Percentiles rank a stretch among this genome's conserved stretches.
These are phyloP conservation scores for Isoetes taiwanensis DNA, from an alignment of 75 land plant species.

Conservation along the genomic window DNA sequence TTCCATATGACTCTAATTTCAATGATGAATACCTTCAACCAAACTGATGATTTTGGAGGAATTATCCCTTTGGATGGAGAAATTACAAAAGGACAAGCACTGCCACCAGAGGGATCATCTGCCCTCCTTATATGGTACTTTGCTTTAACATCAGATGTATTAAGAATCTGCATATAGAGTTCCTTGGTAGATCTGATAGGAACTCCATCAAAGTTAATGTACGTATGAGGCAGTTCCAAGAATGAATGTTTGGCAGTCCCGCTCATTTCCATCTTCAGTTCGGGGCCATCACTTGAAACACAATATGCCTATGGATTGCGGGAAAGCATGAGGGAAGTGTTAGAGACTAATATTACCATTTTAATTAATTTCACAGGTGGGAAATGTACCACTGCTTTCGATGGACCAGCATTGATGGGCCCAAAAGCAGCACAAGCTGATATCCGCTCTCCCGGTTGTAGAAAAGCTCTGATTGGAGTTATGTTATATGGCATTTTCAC, in stretches of 20 bases:
- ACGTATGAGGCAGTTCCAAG: conserved; percentile 1
- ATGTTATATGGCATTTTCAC: conserved; percentile 20
- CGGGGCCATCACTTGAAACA: conserved; percentile 7
- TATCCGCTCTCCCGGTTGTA: conserved; percentile 12
- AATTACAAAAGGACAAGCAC: conserved; percentile 5
- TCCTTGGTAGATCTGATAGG: conserved; percentile 17
- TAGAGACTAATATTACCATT: background rate
- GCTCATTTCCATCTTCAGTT: conserved; percentile 4
- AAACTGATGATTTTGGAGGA: conserved; percentile 6
- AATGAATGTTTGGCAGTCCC: conserved; percentile 23
- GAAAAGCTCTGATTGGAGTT: conserved; percentile 8
- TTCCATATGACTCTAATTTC: background rate
- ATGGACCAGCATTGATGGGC: conserved; percentile 25
- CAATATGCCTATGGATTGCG: conserved; percentile 11
- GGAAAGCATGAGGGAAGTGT: background rate
- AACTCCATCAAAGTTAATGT: conserved; percentile 19
- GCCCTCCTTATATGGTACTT: conserved; percentile 8
- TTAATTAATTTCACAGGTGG: background rate
- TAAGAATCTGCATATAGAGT: conserved; percentile 9
- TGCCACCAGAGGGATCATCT: conserved; percentile 12
- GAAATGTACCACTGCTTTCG: conserved; percentile 14
- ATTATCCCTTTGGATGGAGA: background rate
- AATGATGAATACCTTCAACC: conserved; percentile 12
- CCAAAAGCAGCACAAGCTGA: conserved; percentile 15
- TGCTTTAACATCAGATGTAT: conserved; percentile 19